phyloP scores from a whole-genome alignment of 164 flowering plant genomes.

The Vitis rupestris region DNA sequence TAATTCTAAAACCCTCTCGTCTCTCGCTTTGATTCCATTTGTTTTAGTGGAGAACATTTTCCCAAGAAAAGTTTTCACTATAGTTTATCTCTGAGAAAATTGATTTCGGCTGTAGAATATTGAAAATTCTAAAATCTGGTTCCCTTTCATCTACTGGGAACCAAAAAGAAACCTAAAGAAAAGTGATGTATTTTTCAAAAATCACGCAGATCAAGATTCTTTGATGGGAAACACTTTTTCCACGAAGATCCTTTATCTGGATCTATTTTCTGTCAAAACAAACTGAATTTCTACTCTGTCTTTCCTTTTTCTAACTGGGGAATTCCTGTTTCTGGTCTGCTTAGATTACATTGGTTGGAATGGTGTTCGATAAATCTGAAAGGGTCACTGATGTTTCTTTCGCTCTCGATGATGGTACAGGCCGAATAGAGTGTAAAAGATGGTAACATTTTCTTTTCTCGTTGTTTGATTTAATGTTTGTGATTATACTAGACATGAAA shows the following conservation, averaged over 20 bases:
- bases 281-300: not conserved
- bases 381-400: constrained; percentile 59
- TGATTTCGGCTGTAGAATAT: too few relatives aligned
- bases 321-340: constrained; percentile 3
- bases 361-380: constrained; percentile 43
- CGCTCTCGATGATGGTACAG: constrained; percentile 71
- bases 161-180: too few relatives aligned
- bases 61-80: too few relatives aligned
- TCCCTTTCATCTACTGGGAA: too few relatives aligned
- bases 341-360: constrained; percentile 70
- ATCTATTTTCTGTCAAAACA: not conserved
- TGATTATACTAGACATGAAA: too few relatives aligned
- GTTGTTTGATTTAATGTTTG: too few relatives aligned
- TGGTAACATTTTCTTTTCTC: constrained; percentile 34
- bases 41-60: not conserved
- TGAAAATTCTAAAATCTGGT: too few relatives aligned
- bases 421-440: constrained; percentile 51
- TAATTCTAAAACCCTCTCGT: not conserved
- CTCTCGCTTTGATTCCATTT: not conserved
- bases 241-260: not conserved
- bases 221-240: too few relatives aligned
- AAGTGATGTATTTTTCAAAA: too few relatives aligned
- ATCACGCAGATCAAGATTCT: too few relatives aligned
- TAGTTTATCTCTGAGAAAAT: too few relatives aligned
- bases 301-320: not conserved